Evolutionary conservation across 148 eudicot species (phyloP).

Genomic region (Agrostemma githago): DNA sequence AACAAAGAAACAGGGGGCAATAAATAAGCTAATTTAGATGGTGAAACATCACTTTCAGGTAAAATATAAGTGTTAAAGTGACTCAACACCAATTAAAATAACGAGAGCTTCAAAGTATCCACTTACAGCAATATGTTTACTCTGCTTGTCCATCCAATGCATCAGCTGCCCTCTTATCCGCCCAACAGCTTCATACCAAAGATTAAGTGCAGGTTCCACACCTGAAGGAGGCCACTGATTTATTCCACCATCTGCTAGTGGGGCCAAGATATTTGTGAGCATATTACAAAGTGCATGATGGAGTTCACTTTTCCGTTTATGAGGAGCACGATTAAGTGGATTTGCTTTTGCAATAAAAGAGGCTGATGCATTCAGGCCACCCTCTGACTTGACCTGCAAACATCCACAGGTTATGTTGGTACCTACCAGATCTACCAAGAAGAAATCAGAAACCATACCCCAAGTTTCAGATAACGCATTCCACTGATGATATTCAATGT

Average conservation of each 20-base stretch:
- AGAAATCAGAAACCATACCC: slow-evolving; percentile 53
- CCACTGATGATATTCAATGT: slow-evolving; percentile 94
- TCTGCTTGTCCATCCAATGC: slow-evolving; percentile 99
- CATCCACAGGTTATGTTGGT: slow-evolving; percentile 25
- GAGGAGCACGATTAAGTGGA: slow-evolving; percentile 92
- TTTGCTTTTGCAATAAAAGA: slow-evolving; percentile 98
- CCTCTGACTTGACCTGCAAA: slow-evolving; percentile 91
- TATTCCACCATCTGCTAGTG: slow-evolving; percentile 94
- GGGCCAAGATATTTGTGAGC: slow-evolving; percentile 96
- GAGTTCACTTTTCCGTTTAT: slow-evolving; percentile 97
- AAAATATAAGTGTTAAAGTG: not conserved
- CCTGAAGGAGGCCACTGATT: slow-evolving; percentile 97
- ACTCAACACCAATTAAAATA: slow-evolving; percentile 5
- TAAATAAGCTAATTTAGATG: not conserved
- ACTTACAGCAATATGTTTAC: slow-evolving; percentile 95
- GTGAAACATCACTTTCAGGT: not conserved
- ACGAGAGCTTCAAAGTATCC: slow-evolving; percentile 8
- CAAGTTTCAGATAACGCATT: slow-evolving; percentile 96
- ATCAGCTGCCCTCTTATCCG: slow-evolving; percentile 78
- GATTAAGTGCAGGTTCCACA: slow-evolving; percentile 85
- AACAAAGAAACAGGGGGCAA: not conserved
- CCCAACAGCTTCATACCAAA: slow-evolving; percentile 99
- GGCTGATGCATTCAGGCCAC: slow-evolving; percentile 97
- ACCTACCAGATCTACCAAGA: not conserved
- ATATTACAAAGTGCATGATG: slow-evolving; percentile 94